Base-by-base conservation (phyloP, 352 stramenopile species). In the Phytophthora agathidicida region DNA sequence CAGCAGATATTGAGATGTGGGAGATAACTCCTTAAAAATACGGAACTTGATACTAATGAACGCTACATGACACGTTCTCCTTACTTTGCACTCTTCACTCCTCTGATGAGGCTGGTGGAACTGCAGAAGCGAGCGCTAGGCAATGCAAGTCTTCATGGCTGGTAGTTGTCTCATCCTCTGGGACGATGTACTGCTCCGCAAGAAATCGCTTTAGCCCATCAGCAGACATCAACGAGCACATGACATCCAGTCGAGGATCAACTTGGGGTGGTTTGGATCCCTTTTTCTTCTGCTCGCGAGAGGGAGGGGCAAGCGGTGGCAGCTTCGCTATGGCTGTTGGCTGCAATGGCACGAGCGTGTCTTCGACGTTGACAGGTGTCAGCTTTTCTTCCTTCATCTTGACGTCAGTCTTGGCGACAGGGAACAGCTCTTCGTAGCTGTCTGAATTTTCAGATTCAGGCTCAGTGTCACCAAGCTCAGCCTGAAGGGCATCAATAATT, bases 1-100 rank as follows among this genome's bases (percentile, higher is more conserved):
- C 86, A 1, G 84, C 89, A 31, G 90, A 97, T 52, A 96, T 97
- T 65, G 88, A 97, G 60, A 85, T 97, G 53, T 97, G 90, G 90
- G 78, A 93, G 19, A 60, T 84, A 44, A 54, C 38, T 41, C 56
- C 44, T 28, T 22, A 30, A 4, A 10, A 27, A 27, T 35, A 50
- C 31, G 16, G 5, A 23, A 52, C 7, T 52, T n/a, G 27, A 10
- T 27, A 36, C 3, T 46, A 37, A n/a, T 36, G 30, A 55, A 39
- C 27, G 7, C 13, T 42, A 31, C 14, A 30, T 46, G 17, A 38
- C 42, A 48, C 44, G 30, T 16, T 23, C 9, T 49, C 27, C 20
- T 59, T 44, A 58, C 41, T 57, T 54, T 19, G 11, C 27, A 16
- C 7, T 16, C 26, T 60, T 51, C 26, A 39, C 32, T 9, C 27